Conservation (phyloP, 164 flowering plant genomes). For the Vitis rupestris region DNA sequence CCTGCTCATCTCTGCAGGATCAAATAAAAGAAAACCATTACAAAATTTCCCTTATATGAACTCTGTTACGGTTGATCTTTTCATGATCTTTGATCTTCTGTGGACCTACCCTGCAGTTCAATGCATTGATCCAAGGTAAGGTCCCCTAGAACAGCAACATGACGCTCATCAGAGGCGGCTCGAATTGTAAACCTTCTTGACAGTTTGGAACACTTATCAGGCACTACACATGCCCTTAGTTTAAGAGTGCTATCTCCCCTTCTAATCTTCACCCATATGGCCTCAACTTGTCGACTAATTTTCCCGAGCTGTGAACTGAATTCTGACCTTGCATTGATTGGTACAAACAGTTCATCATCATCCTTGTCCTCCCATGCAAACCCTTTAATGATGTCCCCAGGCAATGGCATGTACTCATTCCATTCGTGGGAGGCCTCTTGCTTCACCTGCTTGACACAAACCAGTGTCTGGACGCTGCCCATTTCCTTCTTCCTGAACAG, state of each 20-base stretch:
- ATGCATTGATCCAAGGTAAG: slow-evolving; percentile 46
- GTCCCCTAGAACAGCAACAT: slow-evolving; percentile 53
- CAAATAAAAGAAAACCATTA: background rate
- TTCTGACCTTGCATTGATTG: slow-evolving; percentile 39
- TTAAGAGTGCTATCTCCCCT: slow-evolving; percentile 40
- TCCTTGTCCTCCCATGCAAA: slow-evolving; percentile 18
- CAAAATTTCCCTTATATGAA: too few species aligned
- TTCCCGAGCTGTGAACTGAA: slow-evolving; percentile 40
- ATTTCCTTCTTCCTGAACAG: slow-evolving; percentile 11
- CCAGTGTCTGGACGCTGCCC: slow-evolving; percentile 26
- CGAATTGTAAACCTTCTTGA: slow-evolving; percentile 39
- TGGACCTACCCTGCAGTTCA: slow-evolving; percentile 48
- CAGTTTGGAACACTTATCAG: slow-evolving; percentile 26
- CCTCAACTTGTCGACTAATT: slow-evolving; percentile 27
- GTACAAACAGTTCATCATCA: slow-evolving; percentile 26
- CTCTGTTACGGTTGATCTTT: background rate
- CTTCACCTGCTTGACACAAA: slow-evolving; percentile 55
- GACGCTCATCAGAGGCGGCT: slow-evolving; percentile 45
- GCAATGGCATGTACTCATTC: slow-evolving; percentile 67
- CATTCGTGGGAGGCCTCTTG: slow-evolving; percentile 45
- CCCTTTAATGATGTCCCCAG: slow-evolving; percentile 63
- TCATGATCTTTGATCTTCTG: background rate
- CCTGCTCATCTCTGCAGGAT: slow-evolving; percentile 57
- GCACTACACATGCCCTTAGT: slow-evolving; percentile 40
- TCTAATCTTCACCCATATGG: slow-evolving; percentile 44